Evolutionary conservation across 257 asterid species (phyloP), one percentile per base, ranked within the genome.

Genomic region (Verbascum thapsus): DNA sequence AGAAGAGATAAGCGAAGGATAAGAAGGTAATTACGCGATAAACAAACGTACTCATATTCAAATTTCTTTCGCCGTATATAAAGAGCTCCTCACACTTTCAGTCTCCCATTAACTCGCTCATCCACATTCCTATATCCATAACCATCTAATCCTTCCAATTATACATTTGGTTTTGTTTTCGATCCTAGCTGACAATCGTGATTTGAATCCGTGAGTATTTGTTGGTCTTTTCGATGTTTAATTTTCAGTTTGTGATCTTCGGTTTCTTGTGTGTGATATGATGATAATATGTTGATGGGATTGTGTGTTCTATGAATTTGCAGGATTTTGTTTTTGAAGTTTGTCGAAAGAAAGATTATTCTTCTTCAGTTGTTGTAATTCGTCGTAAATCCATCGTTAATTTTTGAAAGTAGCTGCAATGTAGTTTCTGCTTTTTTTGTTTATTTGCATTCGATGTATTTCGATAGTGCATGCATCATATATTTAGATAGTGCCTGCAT

Each of bases 1-100:
- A 45, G 4, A 37, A 57, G 54, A 43, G 15, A n/a, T 22, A 65
- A 55, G 68, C 61, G 52, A 76, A 70, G 67, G 76, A 67, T 23
- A 40, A 3, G 3, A 7, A 0, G 0, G 70, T 74, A 63, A 51
- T 55, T 43, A 15, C 0, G 7, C 5, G 0, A 6, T 5, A 6
- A 7, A 17, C 61, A 26, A 5, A 65, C 73, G 76, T 66, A 75
- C 57, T 40, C 5, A 12, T 22, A 59, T 52, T 64, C 50, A 35
- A 30, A 64, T 16, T 15, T 11, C 59, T 10, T n/a, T 51, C 17
- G 32, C 50, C 65, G 52, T 69, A 72, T 76, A 52, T 72, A 76
- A 56, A 0, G 12, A 17, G 15, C 39, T 19, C 58, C 9, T 3
- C 30, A 1, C 2, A 18, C 18, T 6, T 0, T 6, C n/a, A 9